Conservation (phyloP, 176 grass and related monocot species). For the maize (Zea mays) region DNA sequence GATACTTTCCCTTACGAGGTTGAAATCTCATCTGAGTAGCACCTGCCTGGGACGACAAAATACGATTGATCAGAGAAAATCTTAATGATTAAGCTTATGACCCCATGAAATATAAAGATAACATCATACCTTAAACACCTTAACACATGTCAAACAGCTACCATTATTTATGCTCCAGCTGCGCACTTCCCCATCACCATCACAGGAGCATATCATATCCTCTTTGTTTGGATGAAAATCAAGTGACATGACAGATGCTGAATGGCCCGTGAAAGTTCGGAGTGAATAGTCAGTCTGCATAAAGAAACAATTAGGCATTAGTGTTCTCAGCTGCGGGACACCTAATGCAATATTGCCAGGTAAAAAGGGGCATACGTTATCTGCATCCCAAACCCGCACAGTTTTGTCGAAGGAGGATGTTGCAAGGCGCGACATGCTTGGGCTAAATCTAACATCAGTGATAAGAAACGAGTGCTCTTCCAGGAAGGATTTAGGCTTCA, state of each 20-base stretch:
- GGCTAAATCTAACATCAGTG: slow-evolving; percentile 96
- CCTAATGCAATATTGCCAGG: slow-evolving; percentile 7
- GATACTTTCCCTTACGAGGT: slow-evolving; percentile 77
- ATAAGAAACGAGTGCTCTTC: slow-evolving; percentile 85
- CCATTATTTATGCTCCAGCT: slow-evolving; percentile 99
- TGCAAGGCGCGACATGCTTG: slow-evolving; percentile 88
- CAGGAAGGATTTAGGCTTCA: slow-evolving; percentile 76
- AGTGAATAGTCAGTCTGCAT: slow-evolving; percentile 90
- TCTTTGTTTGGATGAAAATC: slow-evolving; percentile 99
- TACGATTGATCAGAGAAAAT: slow-evolving; percentile 16
- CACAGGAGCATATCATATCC: slow-evolving; percentile 96
- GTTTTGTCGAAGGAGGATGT: slow-evolving; percentile 98
- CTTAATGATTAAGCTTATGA: slow-evolving; percentile 33
- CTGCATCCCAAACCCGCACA: slow-evolving; percentile 96
- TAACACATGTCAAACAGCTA: slow-evolving; percentile 60
- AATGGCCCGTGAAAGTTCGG: slow-evolving; percentile 95
- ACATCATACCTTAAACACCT: slow-evolving; percentile 75
- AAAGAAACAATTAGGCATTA: slow-evolving; percentile 30
- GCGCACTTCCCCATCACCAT: slow-evolving; percentile 83
- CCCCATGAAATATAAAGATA: not conserved
- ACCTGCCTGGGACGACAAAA: slow-evolving; percentile 54
- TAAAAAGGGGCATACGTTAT: slow-evolving; percentile 65
- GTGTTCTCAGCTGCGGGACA: slow-evolving; percentile 11
- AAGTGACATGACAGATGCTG: slow-evolving; percentile 85
- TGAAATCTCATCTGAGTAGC: slow-evolving; percentile 98